phyloP scores from a whole-genome alignment of 306 rosid genomes.

The Amphicarpaea edgeworthii region DNA sequence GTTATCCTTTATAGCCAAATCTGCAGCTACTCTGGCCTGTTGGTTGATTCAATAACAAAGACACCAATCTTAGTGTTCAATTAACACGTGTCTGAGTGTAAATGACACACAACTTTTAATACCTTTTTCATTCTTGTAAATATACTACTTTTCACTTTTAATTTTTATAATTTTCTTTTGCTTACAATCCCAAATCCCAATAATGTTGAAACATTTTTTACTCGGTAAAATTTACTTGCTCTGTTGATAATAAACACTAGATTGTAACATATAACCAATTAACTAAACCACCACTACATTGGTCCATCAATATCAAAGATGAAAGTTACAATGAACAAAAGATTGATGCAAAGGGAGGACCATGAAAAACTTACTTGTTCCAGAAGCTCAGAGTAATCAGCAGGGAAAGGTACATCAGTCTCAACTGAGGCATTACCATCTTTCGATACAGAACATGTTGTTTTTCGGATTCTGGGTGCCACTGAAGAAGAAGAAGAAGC shows the following conservation, averaged over 20 bases:
- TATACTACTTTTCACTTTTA: no score
- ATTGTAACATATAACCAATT: neutral
- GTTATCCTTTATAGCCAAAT: constrained; percentile 78
- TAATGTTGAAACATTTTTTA: no score
- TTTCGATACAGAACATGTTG: constrained; percentile 54
- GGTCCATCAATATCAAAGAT: neutral
- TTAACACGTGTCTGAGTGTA: constrained; percentile 5
- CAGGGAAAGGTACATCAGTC: constrained; percentile 69
- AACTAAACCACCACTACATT: neutral
- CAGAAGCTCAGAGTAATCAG: constrained; percentile 83
- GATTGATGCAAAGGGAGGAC: neutral
- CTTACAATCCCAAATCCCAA: no score
- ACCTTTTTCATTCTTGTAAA: no score
- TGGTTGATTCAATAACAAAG: constrained; percentile 41
- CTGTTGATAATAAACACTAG: neutral
- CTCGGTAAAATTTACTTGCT: constrained; percentile 12
- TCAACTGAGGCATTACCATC: constrained; percentile 57
- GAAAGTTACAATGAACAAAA: constrained; percentile 16
- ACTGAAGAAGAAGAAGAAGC: constrained; percentile 26
- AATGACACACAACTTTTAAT: neutral
- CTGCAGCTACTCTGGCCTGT: constrained; percentile 80
- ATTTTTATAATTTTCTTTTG: no score
- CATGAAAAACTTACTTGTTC: constrained; percentile 62
- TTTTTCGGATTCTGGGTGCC: constrained; percentile 40
- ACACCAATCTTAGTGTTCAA: constrained; percentile 29